Percentiles rank a stretch among this genome's conserved stretches.
Conservation (phyloP, 2,329 filamentous ascomycete genomes). For the Aureobasidium subglaciale region DNA sequence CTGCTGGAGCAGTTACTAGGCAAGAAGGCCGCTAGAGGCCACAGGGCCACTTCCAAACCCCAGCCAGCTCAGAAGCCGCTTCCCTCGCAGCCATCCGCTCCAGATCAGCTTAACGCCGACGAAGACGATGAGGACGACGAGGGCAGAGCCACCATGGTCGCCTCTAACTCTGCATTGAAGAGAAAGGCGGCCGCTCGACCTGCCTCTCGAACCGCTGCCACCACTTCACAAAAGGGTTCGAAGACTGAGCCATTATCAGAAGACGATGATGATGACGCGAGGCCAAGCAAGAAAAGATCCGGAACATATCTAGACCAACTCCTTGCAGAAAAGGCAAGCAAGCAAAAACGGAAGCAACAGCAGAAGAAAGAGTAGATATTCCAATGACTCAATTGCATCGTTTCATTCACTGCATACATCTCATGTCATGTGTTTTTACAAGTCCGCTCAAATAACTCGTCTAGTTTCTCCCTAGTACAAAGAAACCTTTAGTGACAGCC, state of each 20-base stretch:
- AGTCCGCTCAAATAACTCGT: too few species aligned
- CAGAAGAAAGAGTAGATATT: neutral
- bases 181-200: conserved; percentile 14
- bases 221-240: neutral
- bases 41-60: conserved; percentile 22
- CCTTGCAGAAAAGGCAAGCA: conserved; percentile 41
- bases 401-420: too few species aligned
- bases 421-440: too few species aligned
- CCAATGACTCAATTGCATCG: too few species aligned
- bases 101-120: conserved; percentile 30
- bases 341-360: conserved; percentile 39
- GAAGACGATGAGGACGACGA: conserved; percentile 31
- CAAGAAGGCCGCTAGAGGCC: conserved; percentile 32
- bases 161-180: conserved; percentile 17
- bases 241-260: conserved; percentile 7
- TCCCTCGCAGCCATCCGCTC: neutral
- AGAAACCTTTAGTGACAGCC: too few species aligned
- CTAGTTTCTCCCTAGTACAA: too few species aligned
- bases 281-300: conserved; percentile 31
- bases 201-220: neutral
- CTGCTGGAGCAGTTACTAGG: conserved; percentile 36
- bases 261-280: conserved; percentile 20
- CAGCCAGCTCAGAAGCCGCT: conserved; percentile 8
- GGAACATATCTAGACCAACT: conserved; percentile 51
- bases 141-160: conserved; percentile 21